Conservation (phyloP, 23 red algal species). For the Chondrus crispus region DNA sequence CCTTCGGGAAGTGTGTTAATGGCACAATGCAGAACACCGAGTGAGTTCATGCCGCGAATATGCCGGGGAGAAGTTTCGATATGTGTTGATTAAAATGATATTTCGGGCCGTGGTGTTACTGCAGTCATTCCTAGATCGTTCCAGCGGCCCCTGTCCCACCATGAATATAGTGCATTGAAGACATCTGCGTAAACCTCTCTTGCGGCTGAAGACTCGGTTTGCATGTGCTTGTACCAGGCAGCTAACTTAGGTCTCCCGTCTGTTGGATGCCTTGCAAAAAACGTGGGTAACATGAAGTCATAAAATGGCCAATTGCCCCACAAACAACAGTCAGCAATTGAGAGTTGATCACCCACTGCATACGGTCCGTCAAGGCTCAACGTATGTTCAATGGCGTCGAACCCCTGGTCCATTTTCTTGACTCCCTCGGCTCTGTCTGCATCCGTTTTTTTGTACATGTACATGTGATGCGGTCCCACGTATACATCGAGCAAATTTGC, state of each 20-base stretch:
- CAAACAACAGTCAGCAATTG: conserved; percentile 70
- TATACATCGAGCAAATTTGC: conserved; percentile 59
- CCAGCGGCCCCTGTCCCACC: conserved; percentile 75
- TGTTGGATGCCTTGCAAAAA: conserved; percentile 56
- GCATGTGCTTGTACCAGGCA: conserved; percentile 68
- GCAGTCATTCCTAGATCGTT: conserved; percentile 65
- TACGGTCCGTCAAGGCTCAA: conserved; percentile 46
- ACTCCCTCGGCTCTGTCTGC: conserved; percentile 25
- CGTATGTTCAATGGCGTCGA: conserved; percentile 63
- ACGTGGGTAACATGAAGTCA: conserved; percentile 73
- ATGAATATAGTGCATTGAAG: conserved; percentile 44
- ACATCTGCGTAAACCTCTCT: conserved; percentile 61
- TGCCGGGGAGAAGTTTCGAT: too few relatives aligned
- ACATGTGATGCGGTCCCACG: conserved; percentile 70
- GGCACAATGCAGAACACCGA: not conserved
- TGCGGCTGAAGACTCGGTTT: conserved; percentile 40
- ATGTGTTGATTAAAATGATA: not conserved
- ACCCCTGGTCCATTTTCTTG: conserved; percentile 1
- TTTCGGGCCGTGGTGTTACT: conserved; percentile 34
- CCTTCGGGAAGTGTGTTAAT: not conserved
- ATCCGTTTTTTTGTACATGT: conserved; percentile 66
- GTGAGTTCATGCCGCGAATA: not conserved
- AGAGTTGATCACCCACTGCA: conserved; percentile 58
- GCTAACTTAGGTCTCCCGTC: conserved; percentile 60
- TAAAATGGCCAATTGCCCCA: conserved; percentile 75